phyloP scores from a whole-genome alignment of 176 grass and related monocot genomes.

The Carex littledalei region DNA sequence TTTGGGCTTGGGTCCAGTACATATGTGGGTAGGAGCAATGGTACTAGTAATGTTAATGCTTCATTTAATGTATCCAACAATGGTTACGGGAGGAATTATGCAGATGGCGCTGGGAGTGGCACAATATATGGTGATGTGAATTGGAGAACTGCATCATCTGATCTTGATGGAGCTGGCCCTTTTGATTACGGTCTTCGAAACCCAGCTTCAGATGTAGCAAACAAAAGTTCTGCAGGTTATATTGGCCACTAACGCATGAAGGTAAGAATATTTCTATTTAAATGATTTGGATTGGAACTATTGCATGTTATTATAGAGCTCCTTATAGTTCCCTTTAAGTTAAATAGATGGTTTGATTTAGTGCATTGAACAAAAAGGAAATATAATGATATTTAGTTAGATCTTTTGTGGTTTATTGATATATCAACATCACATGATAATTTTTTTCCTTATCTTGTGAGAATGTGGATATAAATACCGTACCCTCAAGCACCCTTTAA shows the following conservation, averaged over 20 bases:
- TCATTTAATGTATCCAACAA: slow-evolving; percentile 54
- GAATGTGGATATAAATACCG: not conserved
- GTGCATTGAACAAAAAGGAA: not conserved
- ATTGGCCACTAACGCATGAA: slow-evolving; percentile 65
- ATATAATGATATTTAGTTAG: not conserved
- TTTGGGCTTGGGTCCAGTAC: slow-evolving; percentile 42
- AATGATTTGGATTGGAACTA: not conserved
- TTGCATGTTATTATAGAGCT: not conserved
- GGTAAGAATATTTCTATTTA: slow-evolving; percentile 36
- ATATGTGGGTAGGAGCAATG: slow-evolving; percentile 50
- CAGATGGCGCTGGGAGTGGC: slow-evolving; percentile 49
- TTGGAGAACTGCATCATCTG: slow-evolving; percentile 60
- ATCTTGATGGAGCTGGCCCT: slow-evolving; percentile 56
- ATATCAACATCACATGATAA: not conserved
- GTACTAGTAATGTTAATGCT: slow-evolving; percentile 43
- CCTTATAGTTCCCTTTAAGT: not conserved
- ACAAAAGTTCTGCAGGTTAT: slow-evolving; percentile 50
- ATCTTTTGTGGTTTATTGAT: not conserved
- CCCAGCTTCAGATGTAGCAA: slow-evolving; percentile 50
- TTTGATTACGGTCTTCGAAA: slow-evolving; percentile 72
- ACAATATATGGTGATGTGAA: slow-evolving; percentile 70
- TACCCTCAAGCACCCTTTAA: not conserved
- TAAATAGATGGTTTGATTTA: not conserved
- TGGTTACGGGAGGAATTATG: slow-evolving; percentile 61
- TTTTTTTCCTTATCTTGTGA: not conserved